Evolutionary conservation across 768 basidiomycete genomes (phyloP), one percentile per base, ranked within the genome.

Genomic region (Lentinus brumalis): DNA sequence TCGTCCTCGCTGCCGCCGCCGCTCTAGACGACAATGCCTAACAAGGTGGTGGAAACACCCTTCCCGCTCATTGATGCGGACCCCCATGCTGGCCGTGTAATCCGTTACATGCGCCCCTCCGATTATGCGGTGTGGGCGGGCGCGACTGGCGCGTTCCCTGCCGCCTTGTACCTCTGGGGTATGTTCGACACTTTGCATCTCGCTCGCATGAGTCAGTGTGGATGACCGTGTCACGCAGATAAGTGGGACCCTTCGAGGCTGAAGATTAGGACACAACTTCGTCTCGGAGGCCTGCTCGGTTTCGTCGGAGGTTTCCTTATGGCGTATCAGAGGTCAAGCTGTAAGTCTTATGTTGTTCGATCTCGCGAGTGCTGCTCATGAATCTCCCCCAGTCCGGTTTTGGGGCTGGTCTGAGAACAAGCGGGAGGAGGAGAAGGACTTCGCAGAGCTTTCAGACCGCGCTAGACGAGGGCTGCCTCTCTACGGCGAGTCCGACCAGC

Each of bases 351-450:
- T 41, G 29, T 1, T 29, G 50, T 59, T 29, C 31, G 12, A 5
- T 29, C 26, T 12, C 46, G 29, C 9, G 21, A 8, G n/a, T 44
- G 32, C n/a, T 35, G 53, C 51, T 57, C 31, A 50, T 55, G 14
- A 40, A 1, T 4, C 3, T 41, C 32, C 31, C 32, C 41, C 11
- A 94, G 92, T 85, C 71, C 93, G 94, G n/a, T 92, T 96, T 80
- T 95, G 92, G 92, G 94, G 94, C 53, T 96, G 93, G 94, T 77
- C 85, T 6, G 94, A 96, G 76, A 96, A 96, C 76, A 83, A 85
- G 64, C 81, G 84, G 15, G 96, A 98, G 74, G 84, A 90, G 65
- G 84, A 84, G 53, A 81, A 79, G 75, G 96, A 98, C 72, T 69
- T 87, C 42, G 80, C 79, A 15, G 96, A 98, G 74, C 79, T 98